Evolutionary conservation across 495 filamentous ascomycete species (phyloP).

Genomic region (Aspergillus homomorphus): DNA sequence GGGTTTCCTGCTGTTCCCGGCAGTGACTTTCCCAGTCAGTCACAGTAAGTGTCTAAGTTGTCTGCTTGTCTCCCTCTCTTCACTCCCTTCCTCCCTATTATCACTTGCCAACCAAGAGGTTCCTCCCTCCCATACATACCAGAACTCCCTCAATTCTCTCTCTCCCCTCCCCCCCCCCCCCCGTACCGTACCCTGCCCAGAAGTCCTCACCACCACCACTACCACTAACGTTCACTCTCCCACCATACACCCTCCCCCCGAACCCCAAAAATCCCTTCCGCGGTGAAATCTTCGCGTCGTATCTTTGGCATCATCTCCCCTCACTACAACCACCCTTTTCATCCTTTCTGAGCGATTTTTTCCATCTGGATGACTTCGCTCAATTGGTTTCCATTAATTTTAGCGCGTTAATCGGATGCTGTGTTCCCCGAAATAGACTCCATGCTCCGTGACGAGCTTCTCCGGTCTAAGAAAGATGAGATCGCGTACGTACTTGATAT

Average conservation of each 20-base stretch:
- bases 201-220: constrained; percentile 20
- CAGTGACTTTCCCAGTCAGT: constrained; percentile 18
- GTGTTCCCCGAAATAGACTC: constrained; percentile 50
- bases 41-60: constrained; percentile 9
- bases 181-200: constrained; percentile 17
- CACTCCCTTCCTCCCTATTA: not conserved
- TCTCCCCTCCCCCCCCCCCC: not conserved
- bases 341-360: constrained; percentile 54
- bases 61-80: not conserved
- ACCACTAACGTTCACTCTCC: constrained; percentile 8
- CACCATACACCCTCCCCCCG: not conserved
- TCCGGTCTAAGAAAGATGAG: constrained; percentile 59
- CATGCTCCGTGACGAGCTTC: constrained; percentile 56
- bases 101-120: constrained; percentile 21
- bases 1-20: constrained; percentile 16
- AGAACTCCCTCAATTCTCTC: not conserved
- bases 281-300: constrained; percentile 39
- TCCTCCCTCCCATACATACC: constrained; percentile 13
- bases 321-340: constrained; percentile 48
- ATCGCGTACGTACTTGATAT: constrained; percentile 55
- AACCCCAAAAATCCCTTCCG: constrained; percentile 33
- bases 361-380: constrained; percentile 49
- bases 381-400: constrained; percentile 42
- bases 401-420: constrained; percentile 59
- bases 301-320: constrained; percentile 40